Base-by-base conservation (phyloP, 176 grass and related monocot genomes). In the Cenchrus americanus region DNA sequence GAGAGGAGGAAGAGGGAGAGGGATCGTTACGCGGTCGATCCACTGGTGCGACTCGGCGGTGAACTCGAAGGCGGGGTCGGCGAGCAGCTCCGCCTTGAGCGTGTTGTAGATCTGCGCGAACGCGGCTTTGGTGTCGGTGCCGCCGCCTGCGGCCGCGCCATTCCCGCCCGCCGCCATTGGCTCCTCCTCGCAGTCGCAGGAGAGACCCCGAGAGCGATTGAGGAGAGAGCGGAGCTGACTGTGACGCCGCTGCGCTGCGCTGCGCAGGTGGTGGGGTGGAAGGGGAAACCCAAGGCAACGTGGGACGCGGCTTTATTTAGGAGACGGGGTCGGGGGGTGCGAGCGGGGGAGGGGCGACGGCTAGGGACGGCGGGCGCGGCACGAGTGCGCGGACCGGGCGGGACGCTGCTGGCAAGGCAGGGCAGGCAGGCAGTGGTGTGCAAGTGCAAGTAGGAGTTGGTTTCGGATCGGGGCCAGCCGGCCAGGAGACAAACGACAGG, bases 1-100 rank as follows among this genome's bases (percentile, higher is more conserved):
- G 42, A 10, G 66, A 8, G 24, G 3, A 9, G 70, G 18, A 5
- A 3, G 40, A 11, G 30, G 11, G 1, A 13, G 26, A 23, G 34
- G 8, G 61, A 37, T 76, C 43, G 61, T 87, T 87, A 87, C 85
- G 80, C 85, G 69, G 18, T 96, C 89, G 89, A 99, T 90, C 97
- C 97, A 99, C 82, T 89, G 69, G 78, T 14, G 93, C 37, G 97
- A 94, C 63, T 89, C 88, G 10, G 77, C 7, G 34, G 93, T 96
- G 91, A 86, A 94, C 73, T 99, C 91, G 73, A 99, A 99, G 80
- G 89, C 86, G 62, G 97, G 86, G 78, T 96, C 96, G 9, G 77
- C 37, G 62, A 96, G 93, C 55, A 99, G 84, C 70, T 94, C 93
- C 71, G 43, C 80, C 89, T 99, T 96, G 69, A 99, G 91, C 60